These are phyloP conservation scores for Conticribra guillardii DNA, from an alignment of 108 stramenopile species.

Conservation along the genomic window DNA sequence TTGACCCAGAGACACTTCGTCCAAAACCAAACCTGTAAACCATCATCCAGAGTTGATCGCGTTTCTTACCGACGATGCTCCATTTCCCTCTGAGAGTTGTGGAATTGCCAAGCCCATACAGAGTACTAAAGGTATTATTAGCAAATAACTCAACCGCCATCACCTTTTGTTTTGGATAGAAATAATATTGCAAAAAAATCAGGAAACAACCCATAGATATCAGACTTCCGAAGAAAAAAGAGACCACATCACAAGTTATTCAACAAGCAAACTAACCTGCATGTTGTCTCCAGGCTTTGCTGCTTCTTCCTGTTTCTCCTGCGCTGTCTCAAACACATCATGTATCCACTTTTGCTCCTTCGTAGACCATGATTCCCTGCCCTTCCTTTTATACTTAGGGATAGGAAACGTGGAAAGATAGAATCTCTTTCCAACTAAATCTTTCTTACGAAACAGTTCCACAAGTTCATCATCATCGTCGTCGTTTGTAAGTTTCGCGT, in stretches of 20 bases:
- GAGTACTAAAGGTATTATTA: constrained; percentile 81
- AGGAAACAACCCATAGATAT: too few relatives aligned
- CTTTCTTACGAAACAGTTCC: constrained; percentile 63
- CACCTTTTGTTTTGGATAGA: constrained; percentile 23
- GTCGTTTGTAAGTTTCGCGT: constrained; percentile 47
- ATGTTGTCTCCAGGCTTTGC: constrained; percentile 45
- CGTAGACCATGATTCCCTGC: constrained; percentile 60
- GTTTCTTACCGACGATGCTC: constrained; percentile 69
- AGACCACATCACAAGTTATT: background rate
- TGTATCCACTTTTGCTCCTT: constrained; percentile 67
- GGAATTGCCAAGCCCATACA: constrained; percentile 68
- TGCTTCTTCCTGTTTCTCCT: constrained; percentile 52
- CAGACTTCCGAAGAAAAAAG: too few relatives aligned
- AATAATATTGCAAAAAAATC: too few relatives aligned
- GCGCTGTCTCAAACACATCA: constrained; percentile 48
- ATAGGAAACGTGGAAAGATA: constrained; percentile 73
- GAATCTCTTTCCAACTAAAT: constrained; percentile 74
- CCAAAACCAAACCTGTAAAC: constrained; percentile 86
- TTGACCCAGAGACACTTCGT: constrained; percentile 75
- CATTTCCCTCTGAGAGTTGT: constrained; percentile 78
- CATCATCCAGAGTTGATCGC: constrained; percentile 87
- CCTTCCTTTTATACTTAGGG: constrained; percentile 51
- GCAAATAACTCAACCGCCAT: constrained; percentile 72
- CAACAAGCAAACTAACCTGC: constrained; percentile 27
- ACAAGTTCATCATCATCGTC: constrained; percentile 42